A percentile compares a stretch with the other conserved stretches of the same genome.
phyloP scores from a whole-genome alignment of 2,329 filamentous ascomycete genomes.

The Sphaerulina musiva region DNA sequence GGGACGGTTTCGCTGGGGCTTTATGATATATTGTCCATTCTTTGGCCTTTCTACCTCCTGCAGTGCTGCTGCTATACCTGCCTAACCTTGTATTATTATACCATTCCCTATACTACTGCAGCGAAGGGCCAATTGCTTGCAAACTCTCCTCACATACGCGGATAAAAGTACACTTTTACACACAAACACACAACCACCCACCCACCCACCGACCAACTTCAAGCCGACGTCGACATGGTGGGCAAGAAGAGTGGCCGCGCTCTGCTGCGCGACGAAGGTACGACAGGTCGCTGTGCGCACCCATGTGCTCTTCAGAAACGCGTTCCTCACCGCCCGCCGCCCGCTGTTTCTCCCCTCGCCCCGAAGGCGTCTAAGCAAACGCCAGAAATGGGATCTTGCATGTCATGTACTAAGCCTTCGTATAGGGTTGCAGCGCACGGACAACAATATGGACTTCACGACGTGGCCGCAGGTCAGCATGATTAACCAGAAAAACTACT shows the following conservation, averaged over 20 bases:
- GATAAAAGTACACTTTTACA: no score
- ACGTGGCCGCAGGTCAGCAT: conserved; percentile 87
- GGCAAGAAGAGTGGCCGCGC: conserved; percentile 61
- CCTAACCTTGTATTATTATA: neutral
- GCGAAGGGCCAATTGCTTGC: neutral
- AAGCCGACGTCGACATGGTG: conserved; percentile 44
- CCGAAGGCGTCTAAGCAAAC: conserved; percentile 1
- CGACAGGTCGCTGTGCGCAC: conserved; percentile 13
- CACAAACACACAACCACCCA: no score
- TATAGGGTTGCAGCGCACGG: conserved; percentile 84
- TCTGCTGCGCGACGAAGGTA: conserved; percentile 55
- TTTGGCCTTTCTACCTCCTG: neutral
- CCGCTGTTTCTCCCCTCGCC: neutral
- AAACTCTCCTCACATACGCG: neutral
- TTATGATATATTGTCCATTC: neutral
- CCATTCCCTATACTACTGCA: neutral
- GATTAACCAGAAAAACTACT: conserved; percentile 99
- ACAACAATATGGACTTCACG: conserved; percentile 95
- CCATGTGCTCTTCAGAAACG: neutral
- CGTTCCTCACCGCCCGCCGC: conserved; percentile 14
- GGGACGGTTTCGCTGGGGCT: no score
- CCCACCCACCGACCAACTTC: neutral
- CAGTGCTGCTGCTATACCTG: neutral
- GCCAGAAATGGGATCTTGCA: conserved; percentile 21
- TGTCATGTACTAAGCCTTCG: conserved; percentile 14